phyloP scores from a whole-genome alignment of 108 stramenopile species.

The Mediolabrus comicus region DNA sequence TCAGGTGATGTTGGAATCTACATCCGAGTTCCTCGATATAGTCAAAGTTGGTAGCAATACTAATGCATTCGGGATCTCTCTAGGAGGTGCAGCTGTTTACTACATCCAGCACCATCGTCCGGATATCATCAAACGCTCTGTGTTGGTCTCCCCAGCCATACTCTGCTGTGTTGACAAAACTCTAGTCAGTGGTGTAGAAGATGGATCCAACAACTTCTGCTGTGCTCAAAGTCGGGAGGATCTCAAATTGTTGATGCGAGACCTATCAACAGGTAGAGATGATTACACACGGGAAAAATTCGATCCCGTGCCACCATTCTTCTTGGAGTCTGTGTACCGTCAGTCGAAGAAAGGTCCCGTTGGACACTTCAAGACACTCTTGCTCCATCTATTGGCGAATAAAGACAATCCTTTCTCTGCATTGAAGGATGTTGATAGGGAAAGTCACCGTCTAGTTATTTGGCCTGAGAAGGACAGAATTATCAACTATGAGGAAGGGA shows the following conservation, averaged over 20 bases:
- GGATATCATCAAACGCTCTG: slow-evolving; percentile 16
- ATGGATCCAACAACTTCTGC: slow-evolving; percentile 14
- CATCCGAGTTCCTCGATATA: slow-evolving; percentile 10
- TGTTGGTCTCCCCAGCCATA: slow-evolving; percentile 18
- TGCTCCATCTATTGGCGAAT: slow-evolving; percentile 6
- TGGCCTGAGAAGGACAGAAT: too few relatives aligned
- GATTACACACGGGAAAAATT: not conserved
- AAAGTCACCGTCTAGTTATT: not conserved
- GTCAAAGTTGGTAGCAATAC: slow-evolving; percentile 7
- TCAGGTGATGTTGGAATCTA: slow-evolving; percentile 11
- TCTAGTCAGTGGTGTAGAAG: not conserved
- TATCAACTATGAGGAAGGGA: too few relatives aligned
- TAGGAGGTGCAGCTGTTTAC: slow-evolving; percentile 11
- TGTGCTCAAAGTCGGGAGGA: slow-evolving; percentile 15
- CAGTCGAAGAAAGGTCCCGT: not conserved
- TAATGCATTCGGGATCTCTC: slow-evolving; percentile 11
- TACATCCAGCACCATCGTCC: slow-evolving; percentile 5
- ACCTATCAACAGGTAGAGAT: slow-evolving; percentile 9
- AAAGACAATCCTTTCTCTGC: slow-evolving; percentile 11
- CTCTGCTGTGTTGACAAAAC: slow-evolving; percentile 6
- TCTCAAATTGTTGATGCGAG: slow-evolving; percentile 10
- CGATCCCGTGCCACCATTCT: slow-evolving; percentile 11
- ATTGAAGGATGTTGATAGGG: not conserved
- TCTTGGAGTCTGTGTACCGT: slow-evolving; percentile 4
- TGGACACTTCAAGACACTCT: slow-evolving; percentile 12